Base-by-base conservation (phyloP, 2,329 filamentous ascomycete genomes). In the Aspergillus pseudotamarii region DNA sequence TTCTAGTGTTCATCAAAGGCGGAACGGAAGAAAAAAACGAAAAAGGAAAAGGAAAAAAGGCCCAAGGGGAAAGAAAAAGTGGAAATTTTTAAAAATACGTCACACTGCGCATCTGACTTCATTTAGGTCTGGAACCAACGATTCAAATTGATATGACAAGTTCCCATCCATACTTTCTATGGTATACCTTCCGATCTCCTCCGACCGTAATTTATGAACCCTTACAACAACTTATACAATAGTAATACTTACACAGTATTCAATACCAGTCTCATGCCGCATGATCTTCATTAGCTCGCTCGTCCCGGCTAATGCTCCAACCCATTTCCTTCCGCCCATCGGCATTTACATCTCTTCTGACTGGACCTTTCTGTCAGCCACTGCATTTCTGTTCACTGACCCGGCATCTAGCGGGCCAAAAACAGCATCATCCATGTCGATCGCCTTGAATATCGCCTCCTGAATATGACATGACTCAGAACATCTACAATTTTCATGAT, bases 391-490 rank as follows among this genome's bases (percentile, higher is more conserved):
- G 48, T 51, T 21, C 34, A 51, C 48, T 12, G 48, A 12, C 57
- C 51, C 46, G 46, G 41, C 61, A 50, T 43, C 51, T 41, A 55
- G n/a, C 51, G 51, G 51, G 51, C 51, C 51, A 55, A 16, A 55
- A 38, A 2, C 34, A 55, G 51, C 32, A 23, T 21, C n/a, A 55
- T 26, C 10, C 43, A 34, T 58, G 41, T 48, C 56, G 41, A 58
- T 58, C 56, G 2, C 23, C n/a, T 41, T 57, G 19, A 45, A 57
- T 21, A 14, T 51, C 50, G 10, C n/a, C 51, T 55, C 51, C n/a
- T 55, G 51, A 38, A 38, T 51, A 19, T 32, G 48, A 51, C 48
- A 32, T 30, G 28, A n/a, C 23, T 50, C 46, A 30, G 19, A 30
- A 30, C 48, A 36, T 32, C 51, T 38, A 21, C 26, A 54, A 54